phyloP scores from a whole-genome alignment of 208 protist species.

The Trypanosoma scelopori region DNA sequence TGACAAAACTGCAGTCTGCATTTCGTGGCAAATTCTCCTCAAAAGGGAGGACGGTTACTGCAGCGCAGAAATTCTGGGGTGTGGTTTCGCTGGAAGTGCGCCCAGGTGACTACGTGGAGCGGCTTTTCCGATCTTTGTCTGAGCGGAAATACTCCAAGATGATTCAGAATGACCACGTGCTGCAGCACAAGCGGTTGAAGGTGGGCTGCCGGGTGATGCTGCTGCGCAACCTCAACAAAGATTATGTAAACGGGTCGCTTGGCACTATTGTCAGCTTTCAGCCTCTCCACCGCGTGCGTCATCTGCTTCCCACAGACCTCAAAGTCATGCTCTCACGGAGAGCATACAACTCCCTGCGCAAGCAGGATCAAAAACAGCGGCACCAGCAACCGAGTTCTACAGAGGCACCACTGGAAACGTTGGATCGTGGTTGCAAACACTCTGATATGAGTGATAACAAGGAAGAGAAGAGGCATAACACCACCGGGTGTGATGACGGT shows the following conservation, averaged over 20 bases:
- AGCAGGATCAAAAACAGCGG: background rate
- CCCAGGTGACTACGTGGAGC: constrained; percentile 10
- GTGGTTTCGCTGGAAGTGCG: constrained; percentile 21
- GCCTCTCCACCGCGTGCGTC: constrained; percentile 23
- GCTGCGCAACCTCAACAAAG: constrained; percentile 64
- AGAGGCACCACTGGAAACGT: background rate
- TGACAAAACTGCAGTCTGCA: constrained; percentile 3
- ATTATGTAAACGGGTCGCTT: constrained; percentile 76
- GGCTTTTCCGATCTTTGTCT: constrained; percentile 10
- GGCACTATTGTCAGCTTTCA: constrained; percentile 73
- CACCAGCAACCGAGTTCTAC: background rate
- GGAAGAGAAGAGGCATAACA: background rate
- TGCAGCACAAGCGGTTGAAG: constrained; percentile 77
- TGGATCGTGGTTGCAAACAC: constrained; percentile 26
- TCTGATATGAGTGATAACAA: constrained; percentile 3
- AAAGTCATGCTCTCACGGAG: constrained; percentile 14
- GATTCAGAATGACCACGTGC: constrained; percentile 45
- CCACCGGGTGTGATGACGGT: background rate
- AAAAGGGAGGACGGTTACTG: constrained; percentile 5
- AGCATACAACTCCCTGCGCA: constrained; percentile 10
- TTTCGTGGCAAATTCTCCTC: constrained; percentile 12
- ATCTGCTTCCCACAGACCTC: constrained; percentile 44
- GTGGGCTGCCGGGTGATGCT: constrained; percentile 89
- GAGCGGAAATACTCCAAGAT: constrained; percentile 34
- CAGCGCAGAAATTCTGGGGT: constrained; percentile 18